These are phyloP conservation scores for Rhizopogon vinicolor DNA, from an alignment of 768 basidiomycete species.

Conservation along the genomic window DNA sequence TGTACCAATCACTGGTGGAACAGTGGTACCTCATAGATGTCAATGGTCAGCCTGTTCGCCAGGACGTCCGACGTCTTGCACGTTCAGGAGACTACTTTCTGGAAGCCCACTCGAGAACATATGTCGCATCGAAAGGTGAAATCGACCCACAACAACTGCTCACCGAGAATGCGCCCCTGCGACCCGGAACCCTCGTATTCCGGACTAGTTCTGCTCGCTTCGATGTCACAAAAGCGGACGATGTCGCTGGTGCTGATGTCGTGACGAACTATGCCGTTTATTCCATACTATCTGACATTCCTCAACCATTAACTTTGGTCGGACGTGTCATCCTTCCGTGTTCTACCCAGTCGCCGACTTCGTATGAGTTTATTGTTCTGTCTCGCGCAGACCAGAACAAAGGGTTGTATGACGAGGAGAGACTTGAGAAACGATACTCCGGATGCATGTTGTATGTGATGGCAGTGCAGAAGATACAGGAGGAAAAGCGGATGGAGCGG, in stretches of 20 bases:
- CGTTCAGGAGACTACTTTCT: background rate
- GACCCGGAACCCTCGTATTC: constrained; percentile 18
- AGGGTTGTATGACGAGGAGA: constrained; percentile 10
- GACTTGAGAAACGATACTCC: constrained; percentile 7
- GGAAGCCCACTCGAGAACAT: background rate
- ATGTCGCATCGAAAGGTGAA: background rate
- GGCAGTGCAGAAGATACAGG: constrained; percentile 6
- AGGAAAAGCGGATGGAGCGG: constrained; percentile 11
- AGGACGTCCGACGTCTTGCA: constrained; percentile 7
- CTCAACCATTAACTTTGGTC: background rate
- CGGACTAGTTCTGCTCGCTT: constrained; percentile 12
- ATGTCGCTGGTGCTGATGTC: background rate
- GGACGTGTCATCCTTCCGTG: constrained; percentile 14
- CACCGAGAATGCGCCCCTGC: background rate
- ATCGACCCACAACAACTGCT: background rate
- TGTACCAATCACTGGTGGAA: constrained; percentile 12
- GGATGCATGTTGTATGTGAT: constrained; percentile 16
- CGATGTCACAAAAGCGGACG: constrained; percentile 3
- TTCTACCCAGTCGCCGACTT: constrained; percentile 4
- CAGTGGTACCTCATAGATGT: constrained; percentile 13
- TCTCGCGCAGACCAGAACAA: constrained; percentile 1
- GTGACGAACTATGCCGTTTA: constrained; percentile 1
- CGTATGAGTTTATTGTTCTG: constrained; percentile 13
- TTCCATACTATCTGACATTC: constrained; percentile 8
- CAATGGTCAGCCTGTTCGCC: constrained; percentile 2